Base-by-base conservation (phyloP, 139 green algal genomes). In the Micractinium sp. region DNA sequence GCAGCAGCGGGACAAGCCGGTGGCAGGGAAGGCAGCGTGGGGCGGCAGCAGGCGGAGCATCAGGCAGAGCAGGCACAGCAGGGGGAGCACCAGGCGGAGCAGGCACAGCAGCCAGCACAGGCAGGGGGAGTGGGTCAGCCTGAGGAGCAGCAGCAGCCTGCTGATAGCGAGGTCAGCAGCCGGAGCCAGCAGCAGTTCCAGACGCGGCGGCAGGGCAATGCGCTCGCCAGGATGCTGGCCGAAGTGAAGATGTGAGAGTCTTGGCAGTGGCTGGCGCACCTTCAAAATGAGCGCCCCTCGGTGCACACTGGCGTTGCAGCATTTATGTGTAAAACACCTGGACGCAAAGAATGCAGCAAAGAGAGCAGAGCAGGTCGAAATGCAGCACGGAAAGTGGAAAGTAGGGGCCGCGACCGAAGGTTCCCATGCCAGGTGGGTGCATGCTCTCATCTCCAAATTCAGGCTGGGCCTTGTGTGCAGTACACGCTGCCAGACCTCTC, bases 161-260 rank as follows among this genome's bases (percentile, higher is more conserved):
- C 39, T 0, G 39, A 66, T 0, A 38, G 15, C 33, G 33, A 80
- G 41, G 78, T 2, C 13, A 29, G 29, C 41, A 22, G 18, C 15
- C 74, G 35, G 27, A 69, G 78, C 38, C 16, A 61, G 61, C 25
- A 87, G 61, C 60, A 61, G 61, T 77, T 76, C 53, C 29, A 76
- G 61, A 77, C 61, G 15, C 82, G 61, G 25, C 56, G 82, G 61
- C 31, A 87, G 82, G 82, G 47, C 23, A 35, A 53, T 13, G 71
- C 71, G 82, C 61, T 87, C 35, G 82, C 36, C 7, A n/a, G 61
- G 19, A 33, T 41, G 35, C 60, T 87, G 27, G 36, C 39, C 35
- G 82, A 87, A 14, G 82, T 87, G n/a, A 60, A 87, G 35, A 27
- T 87, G 15, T 76, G 47, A 71, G n/a, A 36, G 3, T 38, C 27